Evolutionary conservation across 2,329 filamentous ascomycete genomes (phyloP).

Genomic region (Venturia aucupariae): DNA sequence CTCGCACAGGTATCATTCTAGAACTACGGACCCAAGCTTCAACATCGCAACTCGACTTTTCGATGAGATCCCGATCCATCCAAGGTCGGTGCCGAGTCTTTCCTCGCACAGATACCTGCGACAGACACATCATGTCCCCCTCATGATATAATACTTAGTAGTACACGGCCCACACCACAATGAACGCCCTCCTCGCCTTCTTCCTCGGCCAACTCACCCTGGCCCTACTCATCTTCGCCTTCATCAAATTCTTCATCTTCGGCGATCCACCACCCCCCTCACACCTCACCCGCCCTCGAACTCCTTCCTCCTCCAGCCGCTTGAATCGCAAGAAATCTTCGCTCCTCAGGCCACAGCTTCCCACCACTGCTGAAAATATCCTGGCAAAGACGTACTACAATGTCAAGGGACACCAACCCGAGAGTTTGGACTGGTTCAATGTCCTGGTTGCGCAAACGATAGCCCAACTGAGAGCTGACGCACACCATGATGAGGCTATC

Average conservation of each 20-base stretch:
- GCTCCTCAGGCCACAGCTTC: slow-evolving; percentile 45
- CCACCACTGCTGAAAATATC: slow-evolving; percentile 86
- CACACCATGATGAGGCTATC: slow-evolving; percentile 84
- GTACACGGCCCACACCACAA: not conserved
- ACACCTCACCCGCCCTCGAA: slow-evolving; percentile 39
- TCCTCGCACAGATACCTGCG: not conserved
- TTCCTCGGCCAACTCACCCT: slow-evolving; percentile 89
- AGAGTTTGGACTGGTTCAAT: slow-evolving; percentile 98
- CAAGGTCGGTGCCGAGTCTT: not conserved
- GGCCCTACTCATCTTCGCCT: slow-evolving; percentile 79
- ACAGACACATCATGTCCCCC: not conserved
- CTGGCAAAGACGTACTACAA: slow-evolving; percentile 97
- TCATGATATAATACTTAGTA: not conserved
- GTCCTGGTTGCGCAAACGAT: slow-evolving; percentile 94
- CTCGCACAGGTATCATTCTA: no score
- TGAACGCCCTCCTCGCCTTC: slow-evolving; percentile 35
- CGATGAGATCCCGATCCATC: no score
- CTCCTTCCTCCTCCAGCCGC: slow-evolving; percentile 25
- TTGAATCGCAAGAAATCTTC: slow-evolving; percentile 50
- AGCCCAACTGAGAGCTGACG: slow-evolving; percentile 86
- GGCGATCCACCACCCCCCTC: slow-evolving; percentile 79
- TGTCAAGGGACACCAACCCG: slow-evolving; percentile 87
- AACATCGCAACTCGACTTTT: not conserved
- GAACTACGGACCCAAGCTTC: slow-evolving; percentile 1
- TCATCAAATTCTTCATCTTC: slow-evolving; percentile 99